These are phyloP conservation scores for Eimeria zaria DNA, from an alignment of 169 alveolate species.

Conservation along the genomic window DNA sequence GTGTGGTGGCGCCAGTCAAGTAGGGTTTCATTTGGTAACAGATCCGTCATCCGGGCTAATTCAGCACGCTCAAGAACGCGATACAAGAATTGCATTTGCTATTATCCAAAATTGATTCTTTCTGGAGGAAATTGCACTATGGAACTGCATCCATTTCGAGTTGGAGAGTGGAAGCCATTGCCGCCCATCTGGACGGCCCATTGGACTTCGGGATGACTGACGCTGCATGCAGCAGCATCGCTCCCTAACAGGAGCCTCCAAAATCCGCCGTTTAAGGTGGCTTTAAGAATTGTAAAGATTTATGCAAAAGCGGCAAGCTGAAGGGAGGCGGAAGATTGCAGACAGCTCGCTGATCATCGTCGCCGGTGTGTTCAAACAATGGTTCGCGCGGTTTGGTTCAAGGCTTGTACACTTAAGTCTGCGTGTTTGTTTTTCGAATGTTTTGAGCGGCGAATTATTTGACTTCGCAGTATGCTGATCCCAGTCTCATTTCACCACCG, in stretches of 20 bases:
- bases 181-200: not conserved
- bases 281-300: not conserved
- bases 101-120: not conserved
- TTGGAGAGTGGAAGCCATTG: constrained; percentile 11
- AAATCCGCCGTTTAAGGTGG: too few relatives aligned
- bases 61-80: not conserved
- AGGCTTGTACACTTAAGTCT: not conserved
- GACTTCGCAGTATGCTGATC: not conserved
- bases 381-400: not conserved
- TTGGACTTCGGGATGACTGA: not conserved
- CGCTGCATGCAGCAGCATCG: constrained; percentile 40
- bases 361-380: not conserved
- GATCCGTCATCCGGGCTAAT: not conserved
- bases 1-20: not conserved
- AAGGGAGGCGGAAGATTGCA: not conserved
- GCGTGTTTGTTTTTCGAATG: not conserved
- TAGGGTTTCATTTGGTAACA: not conserved
- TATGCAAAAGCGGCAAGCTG: not conserved
- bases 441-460: too few relatives aligned
- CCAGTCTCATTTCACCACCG: not conserved
- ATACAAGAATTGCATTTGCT: not conserved
- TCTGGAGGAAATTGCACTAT: not conserved
- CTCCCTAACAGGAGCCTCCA: not conserved
- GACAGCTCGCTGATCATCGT: not conserved
- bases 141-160: not conserved